Evolutionary conservation across 176 grass and related monocot species (phyloP).

Genomic region (maize (Zea mays)): Zm-B73-REFERENCE-NAM-5.0 NC_050104.1:5190001-5190500

Average conservation of each 20-base stretch:
- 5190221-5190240: neutral
- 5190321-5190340: slow-evolving; percentile 97
- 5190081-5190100: neutral
- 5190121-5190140: slow-evolving; percentile 1
- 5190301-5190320: slow-evolving; percentile 96
- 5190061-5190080: neutral
- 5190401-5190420: slow-evolving; percentile 2
- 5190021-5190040: neutral
- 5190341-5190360: slow-evolving; percentile 92
- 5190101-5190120: slow-evolving; percentile 12
- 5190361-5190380: slow-evolving; percentile 63
- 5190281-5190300: slow-evolving; percentile 67
- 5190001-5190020: neutral
- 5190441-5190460: slow-evolving; percentile 15
- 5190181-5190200: neutral
- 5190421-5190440: slow-evolving; percentile 29
- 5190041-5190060: neutral
- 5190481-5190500: neutral
- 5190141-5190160: neutral
- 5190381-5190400: slow-evolving; percentile 17
- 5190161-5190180: slow-evolving; percentile 11
- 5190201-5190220: neutral
- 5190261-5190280: slow-evolving; percentile 45
- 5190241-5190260: slow-evolving; percentile 30
- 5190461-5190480: slow-evolving; percentile 31